Evolutionary conservation across 768 basidiomycete genomes (phyloP).

Genomic region (Podaxis carcinomalis): DNA sequence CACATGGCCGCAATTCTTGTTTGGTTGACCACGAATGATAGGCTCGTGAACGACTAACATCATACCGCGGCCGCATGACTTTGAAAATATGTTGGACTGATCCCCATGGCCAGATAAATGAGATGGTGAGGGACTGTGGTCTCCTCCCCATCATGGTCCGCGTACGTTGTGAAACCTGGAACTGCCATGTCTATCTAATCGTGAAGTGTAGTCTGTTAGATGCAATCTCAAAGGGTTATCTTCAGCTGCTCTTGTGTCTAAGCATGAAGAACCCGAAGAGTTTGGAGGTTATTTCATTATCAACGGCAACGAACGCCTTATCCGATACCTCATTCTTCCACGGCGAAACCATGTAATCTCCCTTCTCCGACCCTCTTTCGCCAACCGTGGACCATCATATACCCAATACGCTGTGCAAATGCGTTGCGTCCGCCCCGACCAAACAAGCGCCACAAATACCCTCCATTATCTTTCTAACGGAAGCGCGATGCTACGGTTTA

Average conservation of each 20-base stretch:
- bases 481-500: conserved; percentile 94
- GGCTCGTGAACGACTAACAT: conserved; percentile 91
- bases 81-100: conserved; percentile 84
- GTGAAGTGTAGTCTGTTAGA: conserved; percentile 63
- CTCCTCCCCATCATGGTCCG: conserved; percentile 95
- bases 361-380: conserved; percentile 85
- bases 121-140: conserved; percentile 83
- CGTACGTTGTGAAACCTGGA: conserved; percentile 45
- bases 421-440: conserved; percentile 90
- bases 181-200: neutral
- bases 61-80: conserved; percentile 89
- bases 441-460: conserved; percentile 90
- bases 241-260: conserved; percentile 79
- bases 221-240: conserved; percentile 89
- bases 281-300: conserved; percentile 99
- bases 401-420: conserved; percentile 94
- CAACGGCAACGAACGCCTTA: conserved; percentile 98
- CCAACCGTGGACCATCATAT: conserved; percentile 91
- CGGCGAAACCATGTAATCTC: conserved; percentile 94
- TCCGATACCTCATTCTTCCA: conserved; percentile 95
- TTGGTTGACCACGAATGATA: conserved; percentile 24
- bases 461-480: conserved; percentile 98
- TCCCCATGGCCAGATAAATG: conserved; percentile 60
- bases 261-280: conserved; percentile 96
- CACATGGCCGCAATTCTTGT: neutral